Evolutionary conservation across 805 yeast genomes (phyloP).

Genomic region (Myxozyma monticola): DNA sequence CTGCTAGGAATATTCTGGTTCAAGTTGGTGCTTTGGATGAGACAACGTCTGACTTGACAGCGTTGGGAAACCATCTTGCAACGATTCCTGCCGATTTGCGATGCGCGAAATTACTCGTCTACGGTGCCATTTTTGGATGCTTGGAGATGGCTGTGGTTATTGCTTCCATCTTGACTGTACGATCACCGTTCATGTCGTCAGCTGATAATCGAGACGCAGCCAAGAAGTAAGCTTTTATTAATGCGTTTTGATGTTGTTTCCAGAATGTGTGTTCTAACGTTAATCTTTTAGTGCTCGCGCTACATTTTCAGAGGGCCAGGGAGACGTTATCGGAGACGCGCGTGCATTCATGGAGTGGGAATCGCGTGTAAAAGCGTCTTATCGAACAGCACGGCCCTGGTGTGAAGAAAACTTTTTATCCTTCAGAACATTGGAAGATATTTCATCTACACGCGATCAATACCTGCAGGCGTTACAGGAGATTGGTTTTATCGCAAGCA

Average conservation of each 20-base stretch:
- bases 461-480: slow-evolving; percentile 71
- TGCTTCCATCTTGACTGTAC: slow-evolving; percentile 74
- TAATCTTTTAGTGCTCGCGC: slow-evolving; percentile 26
- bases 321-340: slow-evolving; percentile 73
- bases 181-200: slow-evolving; percentile 68
- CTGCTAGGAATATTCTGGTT: slow-evolving; percentile 53
- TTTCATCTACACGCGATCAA: slow-evolving; percentile 68
- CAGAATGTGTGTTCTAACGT: not conserved
- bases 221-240: slow-evolving; percentile 40
- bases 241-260: slow-evolving; percentile 34
- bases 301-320: slow-evolving; percentile 49
- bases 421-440: slow-evolving; percentile 64
- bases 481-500: slow-evolving; percentile 66
- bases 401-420: slow-evolving; percentile 63
- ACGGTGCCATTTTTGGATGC: slow-evolving; percentile 81
- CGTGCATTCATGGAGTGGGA: slow-evolving; percentile 60
- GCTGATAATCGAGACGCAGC: slow-evolving; percentile 65
- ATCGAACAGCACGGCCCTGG: slow-evolving; percentile 40
- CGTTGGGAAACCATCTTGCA: slow-evolving; percentile 77
- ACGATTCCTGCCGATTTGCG: slow-evolving; percentile 80
- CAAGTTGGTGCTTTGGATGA: slow-evolving; percentile 72
- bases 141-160: slow-evolving; percentile 73
- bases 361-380: slow-evolving; percentile 23
- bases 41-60: slow-evolving; percentile 54
- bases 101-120: slow-evolving; percentile 77